These are phyloP conservation scores for Talaromyces albobiverticillius DNA, from an alignment of 2,329 filamentous ascomycete species.

Conservation along the genomic window DNA sequence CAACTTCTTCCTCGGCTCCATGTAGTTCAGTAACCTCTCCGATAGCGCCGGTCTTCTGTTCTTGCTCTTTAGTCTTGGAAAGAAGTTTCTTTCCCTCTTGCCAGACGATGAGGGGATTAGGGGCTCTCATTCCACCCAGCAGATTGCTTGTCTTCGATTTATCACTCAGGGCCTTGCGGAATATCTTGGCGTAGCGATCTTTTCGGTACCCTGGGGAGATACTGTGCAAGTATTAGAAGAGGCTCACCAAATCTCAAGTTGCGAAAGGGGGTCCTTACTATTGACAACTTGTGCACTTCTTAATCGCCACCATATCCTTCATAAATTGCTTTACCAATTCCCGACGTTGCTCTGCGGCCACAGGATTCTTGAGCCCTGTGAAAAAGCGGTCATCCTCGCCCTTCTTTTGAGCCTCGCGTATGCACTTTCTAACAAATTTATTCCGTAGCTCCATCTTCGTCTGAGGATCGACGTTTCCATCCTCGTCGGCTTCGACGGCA, in stretches of 20 bases:
- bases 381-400: conserved; percentile 41
- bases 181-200: conserved; percentile 89
- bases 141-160: conserved; percentile 82
- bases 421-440: conserved; percentile 69
- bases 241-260: conserved; percentile 1
- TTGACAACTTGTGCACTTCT: conserved; percentile 66
- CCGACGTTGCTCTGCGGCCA: conserved; percentile 72
- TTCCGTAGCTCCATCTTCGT: conserved; percentile 56
- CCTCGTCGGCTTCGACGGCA: conserved; percentile 45
- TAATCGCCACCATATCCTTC: conserved; percentile 65
- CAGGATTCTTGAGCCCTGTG: conserved; percentile 72
- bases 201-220: conserved; percentile 83
- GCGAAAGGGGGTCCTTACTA: conserved; percentile 39
- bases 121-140: conserved; percentile 63
- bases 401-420: conserved; percentile 58
- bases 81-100: conserved; percentile 37
- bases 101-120: conserved; percentile 67
- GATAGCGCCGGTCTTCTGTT: conserved; percentile 29
- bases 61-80: conserved; percentile 10
- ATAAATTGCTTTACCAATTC: conserved; percentile 79
- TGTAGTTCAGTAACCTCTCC: conserved; percentile 52
- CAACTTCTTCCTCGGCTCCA: conserved; percentile 58
- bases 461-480: conserved; percentile 56
- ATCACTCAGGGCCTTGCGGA: conserved; percentile 71
- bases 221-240: conserved; percentile 41